phyloP scores from a whole-genome alignment of 345 rosid genomes.

The Kernera saxatilis region DNA sequence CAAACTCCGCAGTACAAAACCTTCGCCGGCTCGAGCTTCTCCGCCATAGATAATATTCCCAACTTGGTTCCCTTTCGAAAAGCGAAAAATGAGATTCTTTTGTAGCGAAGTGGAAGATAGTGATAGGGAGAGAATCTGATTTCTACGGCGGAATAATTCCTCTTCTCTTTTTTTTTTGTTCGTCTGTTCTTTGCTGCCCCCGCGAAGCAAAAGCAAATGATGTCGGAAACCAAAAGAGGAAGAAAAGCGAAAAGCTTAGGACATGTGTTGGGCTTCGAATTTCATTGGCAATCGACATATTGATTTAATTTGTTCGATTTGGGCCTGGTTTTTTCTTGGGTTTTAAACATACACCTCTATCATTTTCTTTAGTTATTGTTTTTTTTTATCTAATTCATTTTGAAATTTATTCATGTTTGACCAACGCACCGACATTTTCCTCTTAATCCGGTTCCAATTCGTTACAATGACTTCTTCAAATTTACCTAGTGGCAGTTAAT shows the following conservation, averaged over 20 bases:
- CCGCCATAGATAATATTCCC: conserved; percentile 37
- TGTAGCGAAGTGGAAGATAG: not conserved
- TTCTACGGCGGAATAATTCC: conserved; percentile 1
- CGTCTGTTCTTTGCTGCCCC: not conserved
- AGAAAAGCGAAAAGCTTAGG: not conserved
- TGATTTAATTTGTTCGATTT: not conserved
- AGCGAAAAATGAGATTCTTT: not conserved
- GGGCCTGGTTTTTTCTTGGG: conserved; percentile 2
- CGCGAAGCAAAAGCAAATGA: not conserved
- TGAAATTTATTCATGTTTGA: too few species aligned
- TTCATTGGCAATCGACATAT: not conserved
- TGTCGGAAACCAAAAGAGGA: conserved; percentile 14
- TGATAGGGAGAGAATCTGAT: not conserved
- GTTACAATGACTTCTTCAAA: too few species aligned
- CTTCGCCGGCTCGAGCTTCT: conserved; percentile 65
- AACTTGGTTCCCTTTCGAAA: not conserved
- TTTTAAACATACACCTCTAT: not conserved
- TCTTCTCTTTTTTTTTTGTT: too few species aligned
- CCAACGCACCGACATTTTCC: not conserved
- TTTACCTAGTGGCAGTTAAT: too few species aligned
- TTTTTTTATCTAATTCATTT: too few species aligned
- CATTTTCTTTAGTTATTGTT: too few species aligned
- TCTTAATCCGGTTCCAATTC: too few species aligned
- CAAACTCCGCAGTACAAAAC: conserved; percentile 76
- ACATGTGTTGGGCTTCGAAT: conserved; percentile 12